Conservation (phyloP, 176 grass and related monocot genomes). For the Carex parvula region DNA sequence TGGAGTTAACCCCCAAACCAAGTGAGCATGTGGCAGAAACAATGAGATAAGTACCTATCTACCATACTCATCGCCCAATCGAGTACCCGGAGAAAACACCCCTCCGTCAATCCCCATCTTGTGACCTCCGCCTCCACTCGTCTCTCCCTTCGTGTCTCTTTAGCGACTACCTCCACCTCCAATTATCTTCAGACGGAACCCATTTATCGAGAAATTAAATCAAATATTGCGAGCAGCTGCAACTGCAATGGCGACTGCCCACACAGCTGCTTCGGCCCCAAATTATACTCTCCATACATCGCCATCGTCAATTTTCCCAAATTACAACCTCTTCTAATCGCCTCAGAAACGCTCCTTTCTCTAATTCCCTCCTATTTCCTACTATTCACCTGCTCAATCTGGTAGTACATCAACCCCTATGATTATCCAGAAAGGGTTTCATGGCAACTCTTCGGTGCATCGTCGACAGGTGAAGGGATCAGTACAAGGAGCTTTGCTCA, state of each 20-base stretch:
- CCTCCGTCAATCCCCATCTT: not conserved
- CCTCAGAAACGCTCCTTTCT: conserved; percentile 19
- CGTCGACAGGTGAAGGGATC: conserved; percentile 3
- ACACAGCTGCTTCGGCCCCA: conserved; percentile 24
- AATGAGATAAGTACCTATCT: not conserved
- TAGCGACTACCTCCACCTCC: not conserved
- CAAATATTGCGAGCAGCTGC: conserved; percentile 6
- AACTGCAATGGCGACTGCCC: conserved; percentile 30
- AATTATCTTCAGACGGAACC: not conserved
- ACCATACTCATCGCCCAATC: conserved; percentile 1
- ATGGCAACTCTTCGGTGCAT: conserved; percentile 22
- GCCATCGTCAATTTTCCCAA: conserved; percentile 14
- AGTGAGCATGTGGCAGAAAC: not conserved
- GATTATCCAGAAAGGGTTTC: not conserved
- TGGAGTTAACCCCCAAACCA: not conserved
- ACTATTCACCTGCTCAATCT: conserved; percentile 4
- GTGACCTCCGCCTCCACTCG: conserved; percentile 7
- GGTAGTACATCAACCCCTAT: not conserved
- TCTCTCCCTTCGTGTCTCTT: not conserved
- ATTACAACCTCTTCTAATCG: conserved; percentile 8
- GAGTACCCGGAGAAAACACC: not conserved
- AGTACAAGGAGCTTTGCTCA: not conserved
- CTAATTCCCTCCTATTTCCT: conserved; percentile 10
- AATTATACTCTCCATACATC: conserved; percentile 22
- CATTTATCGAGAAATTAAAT: not conserved